phyloP scores from a whole-genome alignment of 805 yeast species.

The Starmera amethionina region DNA sequence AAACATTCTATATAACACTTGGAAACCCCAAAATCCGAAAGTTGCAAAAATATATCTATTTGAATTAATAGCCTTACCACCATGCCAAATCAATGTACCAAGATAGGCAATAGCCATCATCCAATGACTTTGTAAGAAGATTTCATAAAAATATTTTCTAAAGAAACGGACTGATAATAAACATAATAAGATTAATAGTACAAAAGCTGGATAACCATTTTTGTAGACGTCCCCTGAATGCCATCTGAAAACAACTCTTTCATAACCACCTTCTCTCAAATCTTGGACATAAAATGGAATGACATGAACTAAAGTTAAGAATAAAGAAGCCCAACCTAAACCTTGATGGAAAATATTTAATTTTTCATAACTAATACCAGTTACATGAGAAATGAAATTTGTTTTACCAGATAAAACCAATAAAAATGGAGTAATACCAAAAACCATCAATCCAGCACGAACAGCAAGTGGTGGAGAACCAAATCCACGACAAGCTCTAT shows the following conservation, averaged over 20 bases:
- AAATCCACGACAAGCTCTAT: constrained; percentile 41
- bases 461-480: constrained; percentile 53
- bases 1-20: constrained; percentile 34
- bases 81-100: constrained; percentile 38
- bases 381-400: constrained; percentile 35
- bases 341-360: constrained; percentile 39
- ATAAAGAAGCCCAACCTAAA: constrained; percentile 29
- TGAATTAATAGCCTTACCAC: constrained; percentile 23
- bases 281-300: constrained; percentile 39
- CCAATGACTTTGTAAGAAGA: constrained; percentile 46
- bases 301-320: constrained; percentile 38
- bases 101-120: constrained; percentile 37
- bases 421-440: constrained; percentile 41
- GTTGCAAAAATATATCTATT: constrained; percentile 40
- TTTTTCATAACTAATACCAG: constrained; percentile 49
- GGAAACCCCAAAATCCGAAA: constrained; percentile 40
- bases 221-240: constrained; percentile 14
- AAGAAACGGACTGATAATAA: constrained; percentile 30
- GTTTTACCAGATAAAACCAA: constrained; percentile 42
- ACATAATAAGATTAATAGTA: constrained; percentile 34
- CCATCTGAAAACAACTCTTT: constrained; percentile 16
- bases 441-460: constrained; percentile 40
- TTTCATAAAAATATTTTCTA: constrained; percentile 33
- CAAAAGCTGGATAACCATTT: constrained; percentile 41
- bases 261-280: constrained; percentile 38